Conservation (phyloP, 768 basidiomycete species). For the Mycena olivaceomarginata region DNA sequence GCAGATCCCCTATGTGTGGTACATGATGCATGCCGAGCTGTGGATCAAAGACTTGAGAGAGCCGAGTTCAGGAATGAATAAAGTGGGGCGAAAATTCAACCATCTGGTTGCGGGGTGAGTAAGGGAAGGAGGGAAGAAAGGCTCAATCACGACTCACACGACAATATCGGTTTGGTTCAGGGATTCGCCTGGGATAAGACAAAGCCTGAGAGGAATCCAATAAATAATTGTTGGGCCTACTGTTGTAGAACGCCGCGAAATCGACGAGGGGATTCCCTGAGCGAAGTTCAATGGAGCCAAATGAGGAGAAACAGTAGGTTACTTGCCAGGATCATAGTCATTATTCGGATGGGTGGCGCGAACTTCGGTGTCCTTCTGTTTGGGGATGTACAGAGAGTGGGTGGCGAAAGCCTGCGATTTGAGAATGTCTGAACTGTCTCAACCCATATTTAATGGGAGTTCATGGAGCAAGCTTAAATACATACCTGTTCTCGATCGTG, state of each 20-base stretch:
- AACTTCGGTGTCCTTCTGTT: slow-evolving; percentile 71
- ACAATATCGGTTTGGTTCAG: slow-evolving; percentile 46
- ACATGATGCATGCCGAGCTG: slow-evolving; percentile 50
- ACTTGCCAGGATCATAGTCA: slow-evolving; percentile 66
- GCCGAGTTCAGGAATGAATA: no score
- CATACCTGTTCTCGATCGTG: slow-evolving; percentile 52
- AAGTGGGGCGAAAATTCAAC: no score
- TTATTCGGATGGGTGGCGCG: slow-evolving; percentile 68
- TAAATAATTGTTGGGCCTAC: slow-evolving; percentile 43
- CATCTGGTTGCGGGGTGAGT: no score
- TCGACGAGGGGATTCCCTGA: slow-evolving; percentile 61
- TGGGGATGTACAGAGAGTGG: slow-evolving; percentile 68
- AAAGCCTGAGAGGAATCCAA: slow-evolving; percentile 50
- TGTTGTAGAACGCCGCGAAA: slow-evolving; percentile 71
- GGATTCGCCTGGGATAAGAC: slow-evolving; percentile 26
- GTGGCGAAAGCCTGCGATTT: slow-evolving; percentile 76
- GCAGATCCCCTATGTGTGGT: slow-evolving; percentile 47
- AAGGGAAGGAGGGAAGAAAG: not conserved
- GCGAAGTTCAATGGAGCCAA: not conserved
- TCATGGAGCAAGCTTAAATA: no score
- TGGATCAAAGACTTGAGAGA: not conserved
- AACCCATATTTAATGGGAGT: not conserved
- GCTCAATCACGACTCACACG: slow-evolving; percentile 59
- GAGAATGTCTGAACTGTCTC: slow-evolving; percentile 56
- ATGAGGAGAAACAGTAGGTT: not conserved